These are phyloP conservation scores for Leishmania aethiopica DNA, from an alignment of 208 protist species.

Conservation along the genomic window DNA sequence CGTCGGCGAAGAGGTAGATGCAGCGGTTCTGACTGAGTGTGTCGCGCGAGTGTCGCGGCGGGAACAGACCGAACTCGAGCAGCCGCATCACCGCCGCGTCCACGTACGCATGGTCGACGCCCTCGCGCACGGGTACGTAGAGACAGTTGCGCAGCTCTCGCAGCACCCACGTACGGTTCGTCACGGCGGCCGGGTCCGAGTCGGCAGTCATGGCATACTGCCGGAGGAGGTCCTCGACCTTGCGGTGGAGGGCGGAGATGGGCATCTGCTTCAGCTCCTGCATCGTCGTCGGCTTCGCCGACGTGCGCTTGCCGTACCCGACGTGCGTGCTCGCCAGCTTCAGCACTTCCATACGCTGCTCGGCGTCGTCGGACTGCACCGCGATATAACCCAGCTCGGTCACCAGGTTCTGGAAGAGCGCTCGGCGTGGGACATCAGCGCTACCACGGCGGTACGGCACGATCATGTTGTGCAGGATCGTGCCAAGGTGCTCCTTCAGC, in stretches of 20 bases:
- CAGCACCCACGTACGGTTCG: constrained; percentile 85
- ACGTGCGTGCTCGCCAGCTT: constrained; percentile 76
- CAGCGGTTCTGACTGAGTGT: constrained; percentile 71
- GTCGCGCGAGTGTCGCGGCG: constrained; percentile 49
- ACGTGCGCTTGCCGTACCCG: constrained; percentile 68
- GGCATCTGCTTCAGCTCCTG: constrained; percentile 70
- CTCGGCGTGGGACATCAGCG: constrained; percentile 67
- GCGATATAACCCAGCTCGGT: constrained; percentile 75
- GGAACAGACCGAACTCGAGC: constrained; percentile 78
- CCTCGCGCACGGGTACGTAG: constrained; percentile 64
- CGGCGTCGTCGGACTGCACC: constrained; percentile 70
- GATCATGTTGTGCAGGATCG: constrained; percentile 85
- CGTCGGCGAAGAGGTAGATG: constrained; percentile 85
- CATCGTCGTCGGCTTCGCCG: constrained; percentile 69
- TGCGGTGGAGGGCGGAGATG: constrained; percentile 56
- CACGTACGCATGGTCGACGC: constrained; percentile 72
- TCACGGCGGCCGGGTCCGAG: constrained; percentile 51
- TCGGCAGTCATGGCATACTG: constrained; percentile 72
- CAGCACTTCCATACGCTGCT: constrained; percentile 72
- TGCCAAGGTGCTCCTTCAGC: constrained; percentile 85
- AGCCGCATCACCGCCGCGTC: constrained; percentile 55
- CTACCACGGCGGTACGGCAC: constrained; percentile 86
- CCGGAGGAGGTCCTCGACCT: constrained; percentile 69
- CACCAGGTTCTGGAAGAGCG: constrained; percentile 82
- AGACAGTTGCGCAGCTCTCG: constrained; percentile 83